Evolutionary conservation across 495 filamentous ascomycete genomes (phyloP), one percentile per base, ranked within the genome.

Genomic region (Penicillium pancosmium): DNA sequence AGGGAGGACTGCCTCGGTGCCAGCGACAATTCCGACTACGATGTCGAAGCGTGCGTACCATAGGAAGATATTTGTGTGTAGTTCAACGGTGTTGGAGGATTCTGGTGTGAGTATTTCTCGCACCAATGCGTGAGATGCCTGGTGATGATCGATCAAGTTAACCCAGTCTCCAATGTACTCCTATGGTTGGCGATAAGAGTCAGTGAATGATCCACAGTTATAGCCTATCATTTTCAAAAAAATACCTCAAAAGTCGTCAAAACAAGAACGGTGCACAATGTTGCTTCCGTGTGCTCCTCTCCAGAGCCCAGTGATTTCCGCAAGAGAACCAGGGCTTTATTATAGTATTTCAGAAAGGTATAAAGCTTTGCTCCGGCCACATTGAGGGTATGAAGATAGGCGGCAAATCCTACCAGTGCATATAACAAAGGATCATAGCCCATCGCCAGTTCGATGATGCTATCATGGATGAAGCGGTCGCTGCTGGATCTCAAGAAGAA

Each of bases 131-230:
- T 90, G 84, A 1, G 94, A 93, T 6, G 93, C 94, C 72, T 87
- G 93, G 71, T 97, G 92, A 73, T 98, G 94, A 34, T 91, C 89
- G 67, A 93, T 84, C 44, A 97, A 79, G 65, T 93, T 97, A 52
- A 91, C 84, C 91, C 91, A 97, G 67, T 98, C 94, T 9, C 94
- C 94, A 55, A 97, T 82, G 64, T 90, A 94, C 75, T 97, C 94
- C 93, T 98, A 36, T 19, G 27, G 12, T 18, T 47, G 23, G 16
- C 15, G 43, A 31, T 4, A 18, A 57, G 49, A 66, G 23, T 48
- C 16, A 41, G 54, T 63, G 47, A 44, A 33, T 11, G 55, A 34
- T 40, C 19, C 10, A 49, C 11, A 53, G 8, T 9, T 38, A 4
- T 15, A 12, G 11, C 15, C 15, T 13, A 3, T 12, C 5, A 9